Evolutionary conservation across 768 basidiomycete genomes (phyloP), one percentile per base, ranked within the genome.

Genomic region (Lactarius deliciosus): DNA sequence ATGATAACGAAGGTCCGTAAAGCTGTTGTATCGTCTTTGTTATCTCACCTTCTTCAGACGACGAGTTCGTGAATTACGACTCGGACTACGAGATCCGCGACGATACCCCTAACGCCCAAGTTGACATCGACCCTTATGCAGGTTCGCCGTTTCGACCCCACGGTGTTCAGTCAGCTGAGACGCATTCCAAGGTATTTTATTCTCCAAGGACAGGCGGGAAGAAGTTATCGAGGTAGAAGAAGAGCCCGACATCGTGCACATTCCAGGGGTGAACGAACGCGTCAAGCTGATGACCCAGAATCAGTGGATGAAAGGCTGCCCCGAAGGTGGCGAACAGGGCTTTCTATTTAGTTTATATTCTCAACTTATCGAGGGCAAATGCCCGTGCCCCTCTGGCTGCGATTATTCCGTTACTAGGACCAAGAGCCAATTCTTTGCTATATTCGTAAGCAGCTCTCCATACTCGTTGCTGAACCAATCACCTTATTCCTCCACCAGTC

Each of bases 291-390:
- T 96, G 84, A 88, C 88, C 25, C 91, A 92, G 76, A 92, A 92
- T 32, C 88, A 95, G 74, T 97, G 94, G 94, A 97, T 97, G 95
- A 92, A 91, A 75, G 95, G 95, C 22, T 97, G 95, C 76, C 94
- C 95, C 0, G 94, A 96, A 75, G 92, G 91, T 60, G 87, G 89
- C 72, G 94, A 97, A 75, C 94, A 97, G 74, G 86, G 86, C 65
- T 91, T 90, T 77, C 80, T 97, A 60, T 97, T 97, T 77, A 84
- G 87, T 69, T 83, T 94, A 36, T 96, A 94, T 75, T 84, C 87
- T 57, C 83, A 90, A 69, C 81, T 96, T 60, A 83, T 81, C 70
- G 82, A 83, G 60, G 86, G 85, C 1, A 74, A 79, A 64, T 88
- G 88, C 72, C 74, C 77, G 5, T 97, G 94, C 76, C 89, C 94